Percentiles rank a stretch among this genome's conserved stretches.
phyloP scores from a whole-genome alignment of 805 yeast species.

The Pichia ethanolica region DNA sequence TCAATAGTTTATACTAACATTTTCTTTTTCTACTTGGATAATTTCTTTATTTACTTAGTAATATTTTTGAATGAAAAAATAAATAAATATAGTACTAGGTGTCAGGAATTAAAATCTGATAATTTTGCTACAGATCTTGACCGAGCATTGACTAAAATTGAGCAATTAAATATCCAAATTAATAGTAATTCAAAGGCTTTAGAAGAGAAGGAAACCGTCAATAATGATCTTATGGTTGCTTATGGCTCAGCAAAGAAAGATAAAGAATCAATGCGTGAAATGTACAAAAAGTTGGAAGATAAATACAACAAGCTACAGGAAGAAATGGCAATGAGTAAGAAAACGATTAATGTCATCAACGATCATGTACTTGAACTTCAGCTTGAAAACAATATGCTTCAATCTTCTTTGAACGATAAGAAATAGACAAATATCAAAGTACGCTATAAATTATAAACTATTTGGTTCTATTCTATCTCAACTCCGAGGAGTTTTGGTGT shows the following conservation, averaged over 20 bases:
- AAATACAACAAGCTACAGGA: constrained; percentile 20
- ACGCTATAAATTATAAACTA: too few relatives aligned
- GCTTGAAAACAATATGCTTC: constrained; percentile 42
- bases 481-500: too few relatives aligned
- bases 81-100: neutral
- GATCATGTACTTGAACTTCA: constrained; percentile 43
- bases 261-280: constrained; percentile 17
- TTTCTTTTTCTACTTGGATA: neutral
- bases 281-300: constrained; percentile 17
- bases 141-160: neutral
- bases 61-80: constrained; percentile 1
- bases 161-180: constrained; percentile 7
- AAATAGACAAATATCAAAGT: neutral
- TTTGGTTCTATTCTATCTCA: too few relatives aligned
- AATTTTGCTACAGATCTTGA: neutral
- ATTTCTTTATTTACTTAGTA: neutral
- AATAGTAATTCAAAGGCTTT: constrained; percentile 9
- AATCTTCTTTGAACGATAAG: neutral
- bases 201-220: constrained; percentile 8
- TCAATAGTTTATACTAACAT: neutral
- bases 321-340: constrained; percentile 32
- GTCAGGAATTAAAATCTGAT: neutral
- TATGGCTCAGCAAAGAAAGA: constrained; percentile 13
- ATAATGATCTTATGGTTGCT: constrained; percentile 6
- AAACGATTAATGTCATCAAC: constrained; percentile 40